These are phyloP conservation scores for Naganishia friedmannii DNA, from an alignment of 768 basidiomycete species.

Conservation along the genomic window DNA sequence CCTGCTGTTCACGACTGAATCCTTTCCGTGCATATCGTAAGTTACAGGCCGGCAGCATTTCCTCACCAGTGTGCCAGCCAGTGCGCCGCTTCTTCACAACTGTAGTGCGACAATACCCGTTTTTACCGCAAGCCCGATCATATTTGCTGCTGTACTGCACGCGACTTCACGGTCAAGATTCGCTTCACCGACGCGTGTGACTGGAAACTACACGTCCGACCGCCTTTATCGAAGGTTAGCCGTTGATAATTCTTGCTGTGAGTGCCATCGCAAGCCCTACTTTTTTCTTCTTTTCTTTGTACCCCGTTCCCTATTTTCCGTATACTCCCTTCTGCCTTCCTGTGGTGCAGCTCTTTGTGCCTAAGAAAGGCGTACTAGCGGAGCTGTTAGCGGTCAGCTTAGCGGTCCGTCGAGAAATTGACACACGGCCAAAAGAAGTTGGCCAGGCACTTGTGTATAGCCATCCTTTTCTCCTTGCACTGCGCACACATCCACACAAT, in stretches of 20 bases:
- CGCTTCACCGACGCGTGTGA: neutral
- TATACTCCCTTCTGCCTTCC: constrained; percentile 1
- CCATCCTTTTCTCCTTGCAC: constrained; percentile 11
- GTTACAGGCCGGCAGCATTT: neutral
- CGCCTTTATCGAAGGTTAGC: neutral
- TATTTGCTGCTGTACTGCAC: neutral
- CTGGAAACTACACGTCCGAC: neutral
- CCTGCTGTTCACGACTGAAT: neutral
- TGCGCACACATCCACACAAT: constrained; percentile 6
- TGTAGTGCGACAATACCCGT: neutral
- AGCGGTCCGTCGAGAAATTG: too few relatives aligned
- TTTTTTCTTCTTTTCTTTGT: constrained; percentile 14
- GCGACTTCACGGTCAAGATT: neutral
- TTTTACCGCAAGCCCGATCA: neutral
- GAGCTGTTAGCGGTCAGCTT: neutral
- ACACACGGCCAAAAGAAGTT: neutral
- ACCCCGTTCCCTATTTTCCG: neutral
- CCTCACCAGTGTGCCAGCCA: too few relatives aligned
- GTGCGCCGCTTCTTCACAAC: neutral
- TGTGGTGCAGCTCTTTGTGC: neutral
- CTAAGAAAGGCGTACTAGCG: neutral
- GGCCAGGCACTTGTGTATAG: constrained; percentile 15
- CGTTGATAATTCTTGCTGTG: constrained; percentile 17
- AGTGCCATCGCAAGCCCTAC: constrained; percentile 21
- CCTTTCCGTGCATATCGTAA: neutral